Conservation (phyloP, 2,329 filamentous ascomycete species). For the Hysterium pulicare region DNA sequence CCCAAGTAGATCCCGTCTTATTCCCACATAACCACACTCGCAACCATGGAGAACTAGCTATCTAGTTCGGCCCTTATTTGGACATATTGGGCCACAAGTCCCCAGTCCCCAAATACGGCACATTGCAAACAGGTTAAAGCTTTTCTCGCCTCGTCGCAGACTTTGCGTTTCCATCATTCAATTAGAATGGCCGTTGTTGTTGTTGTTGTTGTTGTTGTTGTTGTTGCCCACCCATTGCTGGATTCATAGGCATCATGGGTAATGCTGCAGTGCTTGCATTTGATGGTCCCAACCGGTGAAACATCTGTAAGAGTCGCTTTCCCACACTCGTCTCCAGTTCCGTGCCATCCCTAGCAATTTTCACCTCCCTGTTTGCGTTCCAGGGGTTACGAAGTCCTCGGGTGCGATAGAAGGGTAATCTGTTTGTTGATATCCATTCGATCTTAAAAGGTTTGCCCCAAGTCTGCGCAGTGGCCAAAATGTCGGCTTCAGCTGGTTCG, state of each 20-base stretch:
- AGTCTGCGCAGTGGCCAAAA: slow-evolving; percentile 50
- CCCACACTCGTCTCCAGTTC: slow-evolving; percentile 84
- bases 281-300: slow-evolving; percentile 49
- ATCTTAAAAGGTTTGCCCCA: slow-evolving; percentile 92
- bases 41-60: no score
- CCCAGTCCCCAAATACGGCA: no score
- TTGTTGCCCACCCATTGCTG: no score
- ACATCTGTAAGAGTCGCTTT: slow-evolving; percentile 71
- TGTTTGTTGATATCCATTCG: slow-evolving; percentile 81
- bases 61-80: no score
- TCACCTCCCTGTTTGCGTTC: slow-evolving; percentile 94
- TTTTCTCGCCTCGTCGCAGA: no score
- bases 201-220: no score
- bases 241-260: slow-evolving; percentile 19
- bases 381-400: slow-evolving; percentile 85
- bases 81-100: no score
- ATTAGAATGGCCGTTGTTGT: slow-evolving; percentile 26
- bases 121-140: no score
- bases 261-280: slow-evolving; percentile 18
- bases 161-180: background rate
- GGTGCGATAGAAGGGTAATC: slow-evolving; percentile 84
- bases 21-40: no score
- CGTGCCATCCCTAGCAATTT: slow-evolving; percentile 91
- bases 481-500: slow-evolving; percentile 37
- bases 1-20: no score